Evolutionary conservation across 305 asterid species (phyloP).

Genomic region (Lippia alba): DNA sequence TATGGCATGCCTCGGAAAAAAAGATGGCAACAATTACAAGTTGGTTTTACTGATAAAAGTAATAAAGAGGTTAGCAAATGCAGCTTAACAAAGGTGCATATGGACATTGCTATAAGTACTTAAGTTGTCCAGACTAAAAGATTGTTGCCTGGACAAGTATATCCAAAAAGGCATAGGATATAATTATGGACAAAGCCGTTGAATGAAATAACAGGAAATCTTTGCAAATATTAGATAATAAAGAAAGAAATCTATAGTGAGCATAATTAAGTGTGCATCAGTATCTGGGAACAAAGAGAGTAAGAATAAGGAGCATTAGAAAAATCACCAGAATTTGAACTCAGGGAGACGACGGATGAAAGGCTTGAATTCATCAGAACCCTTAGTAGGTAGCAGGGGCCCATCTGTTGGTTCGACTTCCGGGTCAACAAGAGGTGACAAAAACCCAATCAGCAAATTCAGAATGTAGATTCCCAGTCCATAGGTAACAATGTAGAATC

Average conservation of each 20-base stretch:
- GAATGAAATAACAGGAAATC: background rate
- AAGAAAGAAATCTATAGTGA: no score
- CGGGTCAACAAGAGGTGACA: slow-evolving; percentile 90
- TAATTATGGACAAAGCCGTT: slow-evolving; percentile 5
- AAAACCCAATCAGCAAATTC: slow-evolving; percentile 84
- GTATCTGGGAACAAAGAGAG: no score
- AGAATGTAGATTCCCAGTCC: slow-evolving; percentile 85
- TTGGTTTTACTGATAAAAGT: background rate
- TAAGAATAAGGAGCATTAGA: background rate
- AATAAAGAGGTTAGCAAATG: background rate
- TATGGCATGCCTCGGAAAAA: no score
- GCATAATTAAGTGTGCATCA: background rate
- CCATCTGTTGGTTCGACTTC: slow-evolving; percentile 79
- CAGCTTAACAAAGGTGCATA: background rate
- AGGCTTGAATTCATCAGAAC: slow-evolving; percentile 92
- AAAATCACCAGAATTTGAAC: slow-evolving; percentile 82
- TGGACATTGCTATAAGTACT: no score
- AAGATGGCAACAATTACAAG: background rate
- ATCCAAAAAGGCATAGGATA: background rate
- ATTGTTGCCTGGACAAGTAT: background rate
- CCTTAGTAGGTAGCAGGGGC: slow-evolving; percentile 81
- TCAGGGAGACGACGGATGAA: slow-evolving; percentile 94
- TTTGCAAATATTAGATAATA: background rate
- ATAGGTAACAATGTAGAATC: slow-evolving; percentile 78
- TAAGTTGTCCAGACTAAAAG: background rate